A percentile compares a stretch with the other conserved stretches of the same genome.
Conservation (phyloP, 2,329 filamentous ascomycete genomes). For the Fusarium albidum region DNA sequence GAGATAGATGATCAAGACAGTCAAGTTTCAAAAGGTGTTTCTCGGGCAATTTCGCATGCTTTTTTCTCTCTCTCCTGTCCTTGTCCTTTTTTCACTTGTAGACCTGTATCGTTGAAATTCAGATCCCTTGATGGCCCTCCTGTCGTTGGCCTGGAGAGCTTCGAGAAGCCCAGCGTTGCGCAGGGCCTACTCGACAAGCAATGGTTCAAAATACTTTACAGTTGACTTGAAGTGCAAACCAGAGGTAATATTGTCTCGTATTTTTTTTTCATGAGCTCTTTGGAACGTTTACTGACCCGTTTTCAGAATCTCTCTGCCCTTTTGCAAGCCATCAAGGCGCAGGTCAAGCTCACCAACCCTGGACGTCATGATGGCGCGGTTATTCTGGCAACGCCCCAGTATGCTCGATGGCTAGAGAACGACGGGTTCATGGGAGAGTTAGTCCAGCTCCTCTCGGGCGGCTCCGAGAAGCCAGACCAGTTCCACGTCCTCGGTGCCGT, state of each 20-base stretch:
- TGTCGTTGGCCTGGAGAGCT: conserved; percentile 28
- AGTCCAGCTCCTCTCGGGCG: conserved; percentile 57
- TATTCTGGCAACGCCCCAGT: conserved; percentile 58
- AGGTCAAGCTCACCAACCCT: conserved; percentile 40
- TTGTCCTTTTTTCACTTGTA: neutral
- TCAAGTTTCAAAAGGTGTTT: neutral
- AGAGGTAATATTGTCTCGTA: conserved; percentile 17
- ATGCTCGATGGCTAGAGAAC: conserved; percentile 58
- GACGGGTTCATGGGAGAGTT: conserved; percentile 52
- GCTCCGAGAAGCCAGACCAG: conserved; percentile 46
- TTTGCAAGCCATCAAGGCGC: conserved; percentile 28
- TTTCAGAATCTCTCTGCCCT: conserved; percentile 27
- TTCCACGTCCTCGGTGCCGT: conserved; percentile 63
- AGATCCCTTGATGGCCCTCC: conserved; percentile 34
- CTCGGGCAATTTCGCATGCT: neutral
- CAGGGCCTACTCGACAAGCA: conserved; percentile 32
- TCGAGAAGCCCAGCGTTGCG: conserved; percentile 31
- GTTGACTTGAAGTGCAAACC: conserved; percentile 25
- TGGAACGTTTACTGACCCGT: conserved; percentile 20
- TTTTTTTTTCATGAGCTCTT: neutral
- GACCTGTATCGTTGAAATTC: neutral
- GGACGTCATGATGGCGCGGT: conserved; percentile 53
- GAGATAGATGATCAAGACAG: neutral
- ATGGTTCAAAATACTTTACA: conserved; percentile 29
- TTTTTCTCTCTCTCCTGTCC: neutral